These are phyloP conservation scores for Hanseniaspora taiwanica DNA, from an alignment of 805 yeast genomes.

Conservation along the genomic window DNA sequence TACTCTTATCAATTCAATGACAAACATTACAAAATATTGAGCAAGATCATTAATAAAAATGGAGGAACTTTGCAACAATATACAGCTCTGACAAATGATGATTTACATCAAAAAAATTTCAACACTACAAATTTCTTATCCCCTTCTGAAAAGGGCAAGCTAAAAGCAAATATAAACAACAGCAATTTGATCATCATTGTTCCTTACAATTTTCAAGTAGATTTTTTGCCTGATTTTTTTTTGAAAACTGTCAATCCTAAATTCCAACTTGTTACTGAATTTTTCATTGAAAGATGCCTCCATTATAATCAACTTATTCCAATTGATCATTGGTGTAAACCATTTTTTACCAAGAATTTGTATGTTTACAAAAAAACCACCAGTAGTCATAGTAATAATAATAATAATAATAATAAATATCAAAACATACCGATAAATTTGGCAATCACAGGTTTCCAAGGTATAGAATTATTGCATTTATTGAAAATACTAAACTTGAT, in stretches of 20 bases:
- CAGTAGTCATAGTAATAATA: no score
- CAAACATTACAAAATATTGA: slow-evolving; percentile 12
- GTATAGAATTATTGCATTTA: slow-evolving; percentile 60
- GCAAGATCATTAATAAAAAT: slow-evolving; percentile 15
- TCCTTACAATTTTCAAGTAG: neutral
- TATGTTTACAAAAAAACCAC: slow-evolving; percentile 11
- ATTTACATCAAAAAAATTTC: slow-evolving; percentile 1
- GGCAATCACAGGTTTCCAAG: slow-evolving; percentile 61
- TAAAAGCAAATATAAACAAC: no score
- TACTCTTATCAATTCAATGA: slow-evolving; percentile 11
- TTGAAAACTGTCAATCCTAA: slow-evolving; percentile 3
- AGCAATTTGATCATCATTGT: slow-evolving; percentile 13
- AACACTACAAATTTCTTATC: neutral
- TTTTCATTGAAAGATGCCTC: slow-evolving; percentile 66
- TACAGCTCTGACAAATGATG: slow-evolving; percentile 2
- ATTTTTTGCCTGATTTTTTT: slow-evolving; percentile 5
- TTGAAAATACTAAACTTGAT: slow-evolving; percentile 44
- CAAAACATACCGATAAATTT: no score
- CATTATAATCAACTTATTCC: slow-evolving; percentile 35
- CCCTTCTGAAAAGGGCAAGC: no score
- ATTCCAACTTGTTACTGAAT: slow-evolving; percentile 42
- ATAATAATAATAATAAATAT: no score
- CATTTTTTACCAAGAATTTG: slow-evolving; percentile 20
- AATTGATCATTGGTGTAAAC: slow-evolving; percentile 54
- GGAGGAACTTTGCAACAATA: slow-evolving; percentile 10